These are phyloP conservation scores for Nepenthes alata DNA, from an alignment of 179 eudicot genomes.

Conservation along the genomic window DNA sequence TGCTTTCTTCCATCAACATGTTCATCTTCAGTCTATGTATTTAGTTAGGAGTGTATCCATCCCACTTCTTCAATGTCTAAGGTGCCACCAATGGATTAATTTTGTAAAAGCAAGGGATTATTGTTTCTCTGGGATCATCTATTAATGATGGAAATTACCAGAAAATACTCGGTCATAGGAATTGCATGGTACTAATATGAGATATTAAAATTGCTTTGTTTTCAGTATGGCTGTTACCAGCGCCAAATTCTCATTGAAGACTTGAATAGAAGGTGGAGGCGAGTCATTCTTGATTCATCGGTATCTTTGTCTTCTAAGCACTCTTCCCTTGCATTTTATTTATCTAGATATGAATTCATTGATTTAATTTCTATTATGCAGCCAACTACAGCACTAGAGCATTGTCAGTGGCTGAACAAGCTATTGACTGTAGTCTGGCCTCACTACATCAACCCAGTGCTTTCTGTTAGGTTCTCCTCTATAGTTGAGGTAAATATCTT, in stretches of 20 bases:
- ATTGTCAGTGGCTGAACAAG: constrained; percentile 95
- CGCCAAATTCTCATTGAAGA: constrained; percentile 55
- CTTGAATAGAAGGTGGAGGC: constrained; percentile 80
- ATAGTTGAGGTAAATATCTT: constrained; percentile 56
- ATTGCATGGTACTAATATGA: constrained; percentile 3
- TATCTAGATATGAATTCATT: background rate
- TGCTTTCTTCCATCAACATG: no score
- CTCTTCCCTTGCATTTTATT: background rate
- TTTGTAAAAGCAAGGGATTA: background rate
- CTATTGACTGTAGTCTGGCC: constrained; percentile 76
- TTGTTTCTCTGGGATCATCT: background rate
- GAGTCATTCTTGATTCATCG: constrained; percentile 45
- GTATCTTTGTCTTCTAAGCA: constrained; percentile 24
- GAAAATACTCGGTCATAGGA: background rate
- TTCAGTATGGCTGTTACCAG: constrained; percentile 71
- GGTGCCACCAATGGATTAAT: background rate
- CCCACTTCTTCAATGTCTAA: background rate
- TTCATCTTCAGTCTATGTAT: no score
- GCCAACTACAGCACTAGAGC: constrained; percentile 87
- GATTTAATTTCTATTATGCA: constrained; percentile 10
- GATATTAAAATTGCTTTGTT: constrained; percentile 7
- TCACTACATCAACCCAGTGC: constrained; percentile 56
- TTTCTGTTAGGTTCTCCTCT: constrained; percentile 57
- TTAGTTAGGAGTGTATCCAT: no score
- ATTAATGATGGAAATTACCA: background rate